Base-by-base conservation (phyloP, 768 basidiomycete genomes). In the Tricholoma terreum region DNA sequence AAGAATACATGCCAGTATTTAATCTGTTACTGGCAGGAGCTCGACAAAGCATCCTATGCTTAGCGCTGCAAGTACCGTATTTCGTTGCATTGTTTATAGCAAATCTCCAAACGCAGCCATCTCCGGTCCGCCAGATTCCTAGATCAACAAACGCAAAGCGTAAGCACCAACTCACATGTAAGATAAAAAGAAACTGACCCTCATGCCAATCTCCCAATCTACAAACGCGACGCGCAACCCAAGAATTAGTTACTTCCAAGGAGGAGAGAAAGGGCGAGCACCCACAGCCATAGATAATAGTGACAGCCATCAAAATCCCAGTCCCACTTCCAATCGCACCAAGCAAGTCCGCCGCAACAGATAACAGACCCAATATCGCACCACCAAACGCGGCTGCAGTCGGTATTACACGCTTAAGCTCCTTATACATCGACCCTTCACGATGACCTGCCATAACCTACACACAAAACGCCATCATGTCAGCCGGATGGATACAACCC, bases 341-440 rank as follows among this genome's bases (percentile, higher is more conserved):
- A 80, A 95, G 89, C 59, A 99, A 74, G 69, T 99, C 96, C 3
- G 97, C 95, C 10, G 85, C 81, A 54, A 99, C 95, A 8, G 89
- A 91, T 30, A 98, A 77, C 11, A 97, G 76, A 27, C 95, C 96
- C 11, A 98, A 87, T 58, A 94, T 92, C n/a, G 95, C 97, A 35
- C 96, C 96, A 43, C 97, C 96, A 61, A 98, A 92, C 0, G 95
- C 93, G 21, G 96, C 97, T 11, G 97, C 96, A 19, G 95, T 98
- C 1, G 97, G 97, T 61, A 99, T 97, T 60, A 98, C 90, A 43
- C 94, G 84, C 80, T 98, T 99, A 59, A 99, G 84, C 70, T 98
- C 97, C 78, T 98, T 99, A 82, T 98, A 99, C 92, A 98, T 96
- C 31, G 90, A 93, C 14, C 90, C 94, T 71, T 99, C 97, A 64